Base-by-base conservation (phyloP, 257 asterid genomes). In the Echium plantagineum region DNA sequence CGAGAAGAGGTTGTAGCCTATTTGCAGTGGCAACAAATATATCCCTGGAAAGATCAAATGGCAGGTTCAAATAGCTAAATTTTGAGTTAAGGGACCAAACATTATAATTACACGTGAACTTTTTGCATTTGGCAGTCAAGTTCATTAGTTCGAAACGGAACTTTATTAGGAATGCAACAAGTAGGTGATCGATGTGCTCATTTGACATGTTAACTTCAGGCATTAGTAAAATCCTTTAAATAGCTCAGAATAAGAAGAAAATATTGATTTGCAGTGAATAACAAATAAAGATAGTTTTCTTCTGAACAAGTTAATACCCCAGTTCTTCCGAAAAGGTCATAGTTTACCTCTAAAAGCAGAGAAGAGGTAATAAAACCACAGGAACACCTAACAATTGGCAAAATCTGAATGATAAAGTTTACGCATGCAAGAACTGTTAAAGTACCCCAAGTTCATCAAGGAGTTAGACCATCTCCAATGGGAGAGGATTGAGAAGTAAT, bases 1-100 rank as follows among this genome's bases (percentile, higher is more conserved):
- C 95, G 68, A 97, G 99, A 66, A 93, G 81, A 55, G 96, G 99
- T 67, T 89, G 97, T 70, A 83, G 60, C 80, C 91, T 81, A 71
- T 93, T 93, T 55, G 99, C 99, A 71, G 97, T 93, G 68, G 99
- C 94, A 76, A 93, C 99, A 76, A 93, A 93, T 61, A 93, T 81
- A 70, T 89, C 96, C 82, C 86, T 89, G 58, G 99, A 93, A 66
- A 93, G 95, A 82, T 93, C 99, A 73, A 78, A 93, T 13, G 97
- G 99, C 46, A 93, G 94, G 71, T 85, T 89, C 82, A 93, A 77
- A 61, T 93, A 93, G 94, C 99, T 93, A 72, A 66, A 73, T 53
- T 57, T 46, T 70, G 55, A 66, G 63, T 89, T 75, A 89, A 89
- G 95, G 94, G 60, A 28, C 7, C 32, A 28, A 28, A 28, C 32